These are phyloP conservation scores for Spiraea crenata DNA, from an alignment of 331 rosid genomes.

Conservation along the genomic window DNA sequence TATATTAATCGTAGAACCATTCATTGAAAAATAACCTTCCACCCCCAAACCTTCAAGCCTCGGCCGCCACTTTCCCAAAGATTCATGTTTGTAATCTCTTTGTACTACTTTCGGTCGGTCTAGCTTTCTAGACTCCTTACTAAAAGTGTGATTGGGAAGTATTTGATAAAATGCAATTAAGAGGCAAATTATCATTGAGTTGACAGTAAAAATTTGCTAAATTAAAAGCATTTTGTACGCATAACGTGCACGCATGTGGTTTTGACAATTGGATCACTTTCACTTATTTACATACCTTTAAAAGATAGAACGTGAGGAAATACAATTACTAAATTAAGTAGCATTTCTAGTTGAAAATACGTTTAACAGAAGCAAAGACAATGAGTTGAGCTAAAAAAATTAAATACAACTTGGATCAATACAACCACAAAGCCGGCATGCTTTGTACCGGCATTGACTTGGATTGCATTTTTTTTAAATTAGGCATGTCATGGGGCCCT, in stretches of 20 bases:
- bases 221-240: neutral
- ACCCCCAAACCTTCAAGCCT: no score
- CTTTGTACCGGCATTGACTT: constrained; percentile 48
- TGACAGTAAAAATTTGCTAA: no score
- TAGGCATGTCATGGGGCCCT: constrained; percentile 27
- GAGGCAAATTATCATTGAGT: no score
- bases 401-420: neutral
- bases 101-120: no score
- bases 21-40: no score
- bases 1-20: no score
- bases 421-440: constrained; percentile 45
- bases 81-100: no score
- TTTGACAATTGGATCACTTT: neutral
- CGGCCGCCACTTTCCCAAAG: no score
- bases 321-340: neutral
- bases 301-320: constrained; percentile 1
- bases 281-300: neutral
- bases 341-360: neutral
- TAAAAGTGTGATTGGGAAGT: neutral
- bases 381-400: constrained; percentile 9
- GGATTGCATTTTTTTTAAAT: constrained; percentile 25
- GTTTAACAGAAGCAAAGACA: constrained; percentile 10
- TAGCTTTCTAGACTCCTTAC: neutral
- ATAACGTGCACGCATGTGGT: constrained; percentile 12
- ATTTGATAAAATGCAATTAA: no score